phyloP scores from a whole-genome alignment of 768 basidiomycete species.

The Lactarius evosmus region DNA sequence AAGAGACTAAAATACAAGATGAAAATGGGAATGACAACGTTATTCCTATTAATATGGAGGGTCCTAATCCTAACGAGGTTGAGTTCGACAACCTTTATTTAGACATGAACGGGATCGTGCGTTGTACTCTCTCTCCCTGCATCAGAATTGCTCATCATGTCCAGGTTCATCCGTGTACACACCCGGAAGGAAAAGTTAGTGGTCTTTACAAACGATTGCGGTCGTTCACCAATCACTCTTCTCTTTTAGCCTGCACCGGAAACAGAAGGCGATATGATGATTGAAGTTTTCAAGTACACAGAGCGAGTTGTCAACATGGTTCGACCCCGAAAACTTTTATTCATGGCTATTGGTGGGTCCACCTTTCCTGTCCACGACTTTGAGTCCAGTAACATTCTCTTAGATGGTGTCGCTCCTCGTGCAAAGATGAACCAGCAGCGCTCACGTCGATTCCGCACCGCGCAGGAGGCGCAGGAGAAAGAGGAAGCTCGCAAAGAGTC shows the following conservation, averaged over 20 bases:
- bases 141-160: constrained; percentile 8
- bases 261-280: constrained; percentile 99
- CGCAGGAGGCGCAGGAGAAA: constrained; percentile 93
- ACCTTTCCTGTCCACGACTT: constrained; percentile 16
- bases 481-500: constrained; percentile 83
- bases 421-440: constrained; percentile 99
- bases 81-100: constrained; percentile 97
- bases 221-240: neutral
- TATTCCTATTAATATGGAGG: constrained; percentile 74
- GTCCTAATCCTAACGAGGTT: constrained; percentile 88
- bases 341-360: constrained; percentile 93
- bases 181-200: constrained; percentile 90
- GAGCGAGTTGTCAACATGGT: constrained; percentile 97
- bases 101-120: constrained; percentile 98
- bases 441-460: constrained; percentile 89
- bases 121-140: constrained; percentile 33
- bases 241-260: constrained; percentile 80
- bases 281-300: constrained; percentile 94
- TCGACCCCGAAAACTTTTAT: constrained; percentile 88
- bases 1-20: constrained; percentile 64
- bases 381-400: neutral
- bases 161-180: constrained; percentile 97
- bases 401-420: constrained; percentile 95
- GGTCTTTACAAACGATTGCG: neutral
- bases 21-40: constrained; percentile 63